Evolutionary conservation across 768 basidiomycete genomes (phyloP), one percentile per base, ranked within the genome.

Genomic region (Pulveroboletus sp.): DNA sequence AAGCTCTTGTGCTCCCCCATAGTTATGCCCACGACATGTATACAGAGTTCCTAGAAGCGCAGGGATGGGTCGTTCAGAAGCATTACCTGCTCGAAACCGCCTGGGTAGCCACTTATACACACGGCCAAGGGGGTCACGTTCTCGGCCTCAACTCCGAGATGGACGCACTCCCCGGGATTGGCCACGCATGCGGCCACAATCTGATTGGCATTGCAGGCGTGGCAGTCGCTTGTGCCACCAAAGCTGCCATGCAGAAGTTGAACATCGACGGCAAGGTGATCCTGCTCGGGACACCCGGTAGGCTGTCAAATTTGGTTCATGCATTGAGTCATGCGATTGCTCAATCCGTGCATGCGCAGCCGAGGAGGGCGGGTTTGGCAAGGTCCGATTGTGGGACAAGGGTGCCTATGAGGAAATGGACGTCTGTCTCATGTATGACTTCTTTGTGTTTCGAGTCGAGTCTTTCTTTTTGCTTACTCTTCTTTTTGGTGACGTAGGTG

Each of bases 171-270:
- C 68, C 67, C 15, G 70, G 78, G 0, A 72, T 83, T 35, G 81
- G 86, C 0, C 86, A 87, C 55, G 86, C 84, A 1, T 91, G 89
- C 58, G 89, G 89, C 3, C 89, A 92, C 61, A 91, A 91, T 57
- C 71, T 92, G 42, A 91, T 92, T 45, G 88, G 84, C 1, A 86
- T 90, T 21, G 58, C 74, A 47, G 88, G 88, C 4, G 82, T 90
- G 11, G 86, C 82, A 2, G 77, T 88, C 26, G 84, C 87, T 0
- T 74, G 80, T 46, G 84, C 82, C 0, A 75, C 85, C n/a, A 83
- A 81, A 60, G 74, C 74, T 6, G 84, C 79, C 1, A 69, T 91
- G 52, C 68, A 82, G 48, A 71, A 78, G 47, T 76, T 83, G 54
- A 66, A 82, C 53, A 80, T 91, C 35, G 60, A 81, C 1, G 89